Evolutionary conservation across 495 filamentous ascomycete species (phyloP).

Genomic region (Hypoxylon fuscum): DNA sequence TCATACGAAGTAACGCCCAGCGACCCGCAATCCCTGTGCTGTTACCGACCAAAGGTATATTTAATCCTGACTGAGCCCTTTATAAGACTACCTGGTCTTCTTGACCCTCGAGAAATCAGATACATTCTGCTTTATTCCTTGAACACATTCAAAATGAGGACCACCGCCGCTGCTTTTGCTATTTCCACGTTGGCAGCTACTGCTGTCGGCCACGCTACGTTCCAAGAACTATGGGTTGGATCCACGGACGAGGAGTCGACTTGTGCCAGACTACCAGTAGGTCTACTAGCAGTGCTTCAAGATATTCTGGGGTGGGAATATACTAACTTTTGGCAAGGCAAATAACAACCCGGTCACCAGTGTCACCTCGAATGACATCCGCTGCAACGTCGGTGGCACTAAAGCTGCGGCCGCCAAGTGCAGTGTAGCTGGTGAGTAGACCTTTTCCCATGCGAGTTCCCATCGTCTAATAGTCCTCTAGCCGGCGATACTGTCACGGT

Average conservation of each 20-base stretch:
- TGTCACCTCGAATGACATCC: slow-evolving; percentile 49
- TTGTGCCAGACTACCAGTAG: slow-evolving; percentile 52
- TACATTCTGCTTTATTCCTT: not conserved
- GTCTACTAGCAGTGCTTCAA: not conserved
- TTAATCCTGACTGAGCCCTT: slow-evolving; percentile 1
- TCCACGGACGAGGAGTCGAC: slow-evolving; percentile 54
- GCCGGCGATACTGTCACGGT: slow-evolving; percentile 60
- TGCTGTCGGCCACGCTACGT: slow-evolving; percentile 59
- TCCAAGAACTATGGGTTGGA: slow-evolving; percentile 62
- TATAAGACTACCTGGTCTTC: slow-evolving; percentile 3
- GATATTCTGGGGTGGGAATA: not conserved
- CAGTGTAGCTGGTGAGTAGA: slow-evolving; percentile 29
- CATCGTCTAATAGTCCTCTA: slow-evolving; percentile 24
- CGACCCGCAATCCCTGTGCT: not conserved
- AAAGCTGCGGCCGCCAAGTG: slow-evolving; percentile 31
- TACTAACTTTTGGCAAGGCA: slow-evolving; percentile 16
- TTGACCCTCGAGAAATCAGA: not conserved
- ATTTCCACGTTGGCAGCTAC: slow-evolving; percentile 19
- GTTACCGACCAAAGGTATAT: slow-evolving; percentile 6
- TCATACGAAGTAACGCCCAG: slow-evolving; percentile 12
- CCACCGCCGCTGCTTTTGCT: slow-evolving; percentile 5
- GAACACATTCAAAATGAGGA: slow-evolving; percentile 23
- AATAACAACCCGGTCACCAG: slow-evolving; percentile 59
- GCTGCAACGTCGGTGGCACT: slow-evolving; percentile 53
- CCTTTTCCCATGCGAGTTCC: not conserved